Evolutionary conservation across 202 grass and related monocot species (phyloP), one percentile per base, ranked within the genome.

Genomic region (Zoysia matrella): DNA sequence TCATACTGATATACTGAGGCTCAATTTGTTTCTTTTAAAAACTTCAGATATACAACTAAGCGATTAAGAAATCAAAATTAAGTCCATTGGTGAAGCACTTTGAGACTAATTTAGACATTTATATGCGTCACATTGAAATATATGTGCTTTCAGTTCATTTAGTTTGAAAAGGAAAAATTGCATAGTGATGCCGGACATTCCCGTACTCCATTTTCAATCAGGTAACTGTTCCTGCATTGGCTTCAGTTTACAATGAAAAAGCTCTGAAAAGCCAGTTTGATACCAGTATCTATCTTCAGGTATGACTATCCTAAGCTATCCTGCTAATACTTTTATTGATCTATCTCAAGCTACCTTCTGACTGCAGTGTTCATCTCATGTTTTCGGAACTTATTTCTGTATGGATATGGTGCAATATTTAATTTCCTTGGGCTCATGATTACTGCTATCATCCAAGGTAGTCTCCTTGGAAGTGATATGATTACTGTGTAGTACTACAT

Each of bases 281-380:
- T 76, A 95, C 95, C 15, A 98, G 95, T 81, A 98, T 98, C 86
- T 98, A 98, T 91, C 95, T 98, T 91, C 95, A 98, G 95, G 95
- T 98, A 68, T 83, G 51, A 45, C n/a, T 82, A 39, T 62, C 56
- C 53, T 73, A 18, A 55, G 22, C 22, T 48, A 14, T 67, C 56
- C 80, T 84, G 56, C 11, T 67, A 79, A 43, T 81, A 51, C 14
- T 64, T 52, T 73, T 64, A 4, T 61, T 69, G 46, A 75, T 61
- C 58, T 72, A 22, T 60, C 47, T 77, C 22, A 73, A 82, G 11
- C 47, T 78, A 41, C 40, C 18, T 60, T 73, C 81, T 74, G 71
- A 70, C 72, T 15, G 7, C 47, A 11, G 43, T 64, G n/a, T 78
- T 82, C 51, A 65, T 88, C 7, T 81, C 51, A 62, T 84, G 76